phyloP scores from a whole-genome alignment of 2,329 filamentous ascomycete species.

The Arthrobotrys musiformis region DNA sequence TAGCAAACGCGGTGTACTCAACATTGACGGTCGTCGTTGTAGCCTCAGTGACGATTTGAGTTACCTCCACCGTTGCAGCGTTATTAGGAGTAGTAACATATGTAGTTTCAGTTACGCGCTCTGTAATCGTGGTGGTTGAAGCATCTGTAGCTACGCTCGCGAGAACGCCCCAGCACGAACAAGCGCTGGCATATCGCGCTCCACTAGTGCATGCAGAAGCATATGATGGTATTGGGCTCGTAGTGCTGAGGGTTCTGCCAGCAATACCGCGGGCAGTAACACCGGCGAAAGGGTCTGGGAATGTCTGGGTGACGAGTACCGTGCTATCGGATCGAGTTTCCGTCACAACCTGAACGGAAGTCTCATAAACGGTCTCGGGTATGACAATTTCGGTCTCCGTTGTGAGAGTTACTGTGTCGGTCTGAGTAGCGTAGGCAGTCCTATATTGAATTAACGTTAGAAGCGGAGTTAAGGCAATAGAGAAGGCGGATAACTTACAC shows the following conservation, averaged over 20 bases:
- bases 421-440: background rate
- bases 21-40: background rate
- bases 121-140: background rate
- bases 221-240: background rate
- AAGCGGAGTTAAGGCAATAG: background rate
- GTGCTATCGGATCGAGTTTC: background rate
- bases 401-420: background rate
- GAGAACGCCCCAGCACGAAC: background rate
- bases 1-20: background rate
- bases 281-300: background rate
- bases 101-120: background rate
- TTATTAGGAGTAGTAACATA: background rate
- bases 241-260: background rate
- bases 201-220: constrained; percentile 1
- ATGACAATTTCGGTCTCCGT: background rate
- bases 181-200: constrained; percentile 9
- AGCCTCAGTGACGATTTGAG: background rate
- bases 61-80: background rate
- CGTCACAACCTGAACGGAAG: background rate
- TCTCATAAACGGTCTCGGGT: background rate
- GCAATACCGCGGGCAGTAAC: background rate
- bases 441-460: background rate
- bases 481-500: background rate
- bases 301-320: background rate
- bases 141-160: background rate